phyloP scores from a whole-genome alignment of 768 basidiomycete genomes.

The Pulveroboletus sp. region DNA sequence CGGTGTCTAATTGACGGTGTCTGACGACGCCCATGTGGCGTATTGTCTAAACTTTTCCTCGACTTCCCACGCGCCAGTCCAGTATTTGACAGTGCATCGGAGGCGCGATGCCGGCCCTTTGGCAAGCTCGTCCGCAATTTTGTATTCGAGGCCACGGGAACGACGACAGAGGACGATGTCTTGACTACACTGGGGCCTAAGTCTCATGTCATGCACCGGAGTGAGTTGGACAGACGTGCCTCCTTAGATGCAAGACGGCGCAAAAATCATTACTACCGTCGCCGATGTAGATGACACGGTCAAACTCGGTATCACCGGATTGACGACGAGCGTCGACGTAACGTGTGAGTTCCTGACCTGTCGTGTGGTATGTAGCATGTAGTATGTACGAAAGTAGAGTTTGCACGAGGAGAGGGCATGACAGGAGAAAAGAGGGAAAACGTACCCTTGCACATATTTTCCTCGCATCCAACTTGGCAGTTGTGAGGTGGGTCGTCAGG shows the following conservation, averaged over 20 bases:
- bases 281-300: slow-evolving; percentile 85
- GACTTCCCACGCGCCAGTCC: slow-evolving; percentile 95
- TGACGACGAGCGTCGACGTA: slow-evolving; percentile 53
- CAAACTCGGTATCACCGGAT: slow-evolving; percentile 50
- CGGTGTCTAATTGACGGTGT: not conserved
- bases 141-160: slow-evolving; percentile 70
- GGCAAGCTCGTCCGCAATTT: slow-evolving; percentile 59
- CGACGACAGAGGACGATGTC: slow-evolving; percentile 80
- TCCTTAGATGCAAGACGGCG: slow-evolving; percentile 75
- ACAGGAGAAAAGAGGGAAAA: not conserved
- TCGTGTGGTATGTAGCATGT: too few species aligned
- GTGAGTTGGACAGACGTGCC: slow-evolving; percentile 34
- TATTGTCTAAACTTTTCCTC: slow-evolving; percentile 66
- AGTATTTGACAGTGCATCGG: slow-evolving; percentile 69
- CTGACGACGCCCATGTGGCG: slow-evolving; percentile 2
- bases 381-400: not conserved
- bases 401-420: not conserved
- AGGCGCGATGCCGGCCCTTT: slow-evolving; percentile 55
- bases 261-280: slow-evolving; percentile 97
- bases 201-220: not conserved
- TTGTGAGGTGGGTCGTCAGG: slow-evolving; percentile 73
- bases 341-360: slow-evolving; percentile 89
- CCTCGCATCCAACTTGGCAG: slow-evolving; percentile 84
- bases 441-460: slow-evolving; percentile 97
- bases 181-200: slow-evolving; percentile 42